These are phyloP conservation scores for Calocybe gangraenosa DNA, from an alignment of 768 basidiomycete genomes.

Conservation along the genomic window DNA sequence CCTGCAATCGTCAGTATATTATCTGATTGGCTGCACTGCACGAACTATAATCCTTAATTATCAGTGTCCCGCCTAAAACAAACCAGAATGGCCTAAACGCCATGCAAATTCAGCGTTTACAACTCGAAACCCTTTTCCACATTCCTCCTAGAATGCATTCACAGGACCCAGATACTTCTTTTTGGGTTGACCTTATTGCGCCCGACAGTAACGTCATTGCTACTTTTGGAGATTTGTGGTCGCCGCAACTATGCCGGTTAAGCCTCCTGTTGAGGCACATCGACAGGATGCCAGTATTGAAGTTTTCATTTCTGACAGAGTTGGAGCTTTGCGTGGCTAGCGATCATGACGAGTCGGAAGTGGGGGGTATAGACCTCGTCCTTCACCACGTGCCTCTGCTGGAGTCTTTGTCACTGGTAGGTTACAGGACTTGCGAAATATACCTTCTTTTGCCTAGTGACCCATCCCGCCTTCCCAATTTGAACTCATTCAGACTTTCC, in stretches of 20 bases:
- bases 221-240: slow-evolving; percentile 2
- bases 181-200: background rate
- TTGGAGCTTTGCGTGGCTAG: slow-evolving; percentile 30
- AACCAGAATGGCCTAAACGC: background rate
- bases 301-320: slow-evolving; percentile 25
- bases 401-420: slow-evolving; percentile 34
- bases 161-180: slow-evolving; percentile 4
- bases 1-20: slow-evolving; percentile 26
- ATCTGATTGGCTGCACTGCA: too few species aligned
- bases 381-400: slow-evolving; percentile 29
- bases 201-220: background rate
- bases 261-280: slow-evolving; percentile 5
- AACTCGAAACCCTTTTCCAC: slow-evolving; percentile 8
- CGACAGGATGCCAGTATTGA: slow-evolving; percentile 26
- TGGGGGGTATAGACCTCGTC: slow-evolving; percentile 29
- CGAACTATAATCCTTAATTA: background rate
- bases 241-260: slow-evolving; percentile 4
- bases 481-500: slow-evolving; percentile 34
- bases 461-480: slow-evolving; percentile 24
- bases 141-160: slow-evolving; percentile 6
- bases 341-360: slow-evolving; percentile 23
- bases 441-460: slow-evolving; percentile 28
- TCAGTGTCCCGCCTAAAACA: background rate
- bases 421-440: slow-evolving; percentile 23
- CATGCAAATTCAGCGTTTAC: slow-evolving; percentile 11